Conservation (phyloP, 1,139 yeast species). For the Pichia terricola region DNA sequence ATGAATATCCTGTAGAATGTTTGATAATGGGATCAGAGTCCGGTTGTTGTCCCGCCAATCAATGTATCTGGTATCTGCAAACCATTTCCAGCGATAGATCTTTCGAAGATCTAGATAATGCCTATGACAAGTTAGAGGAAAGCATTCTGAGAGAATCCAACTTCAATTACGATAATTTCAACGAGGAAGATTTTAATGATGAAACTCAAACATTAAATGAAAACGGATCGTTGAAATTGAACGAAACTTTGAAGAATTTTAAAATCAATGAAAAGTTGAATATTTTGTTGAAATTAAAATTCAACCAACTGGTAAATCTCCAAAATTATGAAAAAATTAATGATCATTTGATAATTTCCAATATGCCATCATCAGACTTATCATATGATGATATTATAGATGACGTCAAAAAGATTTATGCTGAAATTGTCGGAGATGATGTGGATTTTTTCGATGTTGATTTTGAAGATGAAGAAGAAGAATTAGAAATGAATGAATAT, state of each 20-base stretch:
- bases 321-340: constrained; percentile 16
- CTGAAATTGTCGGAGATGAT: constrained; percentile 76
- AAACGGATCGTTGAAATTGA: constrained; percentile 59
- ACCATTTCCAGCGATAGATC: constrained; percentile 58
- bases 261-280: constrained; percentile 62
- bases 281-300: constrained; percentile 68
- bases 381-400: constrained; percentile 85
- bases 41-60: constrained; percentile 84
- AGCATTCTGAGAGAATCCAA: constrained; percentile 74
- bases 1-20: constrained; percentile 71
- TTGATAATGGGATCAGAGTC: constrained; percentile 82
- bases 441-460: constrained; percentile 95
- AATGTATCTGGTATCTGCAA: constrained; percentile 83
- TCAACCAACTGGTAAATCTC: constrained; percentile 54
- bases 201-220: constrained; percentile 8
- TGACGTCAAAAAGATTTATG: constrained; percentile 69
- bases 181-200: constrained; percentile 36
- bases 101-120: constrained; percentile 69
- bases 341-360: constrained; percentile 46
- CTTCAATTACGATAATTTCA: constrained; percentile 42
- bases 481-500: constrained; percentile 13
- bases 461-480: constrained; percentile 87
- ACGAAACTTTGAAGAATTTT: constrained; percentile 74
- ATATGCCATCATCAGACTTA: constrained; percentile 73
- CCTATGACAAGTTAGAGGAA: constrained; percentile 68